Evolutionary conservation across 192 early-diverging fungal genomes (phyloP), one percentile per base, ranked within the genome.

Genomic region (Diversispora epigaea): DNA sequence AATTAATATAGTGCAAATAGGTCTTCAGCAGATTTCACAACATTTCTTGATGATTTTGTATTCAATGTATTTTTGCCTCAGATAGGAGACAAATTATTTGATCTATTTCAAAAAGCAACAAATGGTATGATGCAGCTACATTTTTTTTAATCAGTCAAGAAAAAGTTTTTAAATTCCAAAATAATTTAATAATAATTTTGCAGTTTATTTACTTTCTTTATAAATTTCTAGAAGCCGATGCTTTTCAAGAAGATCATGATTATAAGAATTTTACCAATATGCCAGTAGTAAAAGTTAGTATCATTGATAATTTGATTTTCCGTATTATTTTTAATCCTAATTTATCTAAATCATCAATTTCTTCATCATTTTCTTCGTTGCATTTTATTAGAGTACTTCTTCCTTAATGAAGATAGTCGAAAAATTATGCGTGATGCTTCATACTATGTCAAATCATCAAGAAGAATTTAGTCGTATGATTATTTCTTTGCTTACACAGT

Each of bases 11-110:
- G 82, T 41, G 77, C 73, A 50, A 68, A 78, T 56, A 67, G 62
- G 12, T 76, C 64, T n/a, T 77, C 76, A 21, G 86, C 80, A 21
- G 80, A 82, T 19, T 92, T 93, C 68, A 80, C 82, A 57, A 82
- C 70, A 17, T 93, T 92, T 81, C 68, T 93, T 54, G 86, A 93
- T 56, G 92, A 93, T 49, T 93, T 93, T 83, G 86, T 94, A 57
- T 69, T 87, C 78, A 90, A 90, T 83, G 82, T 93, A 22, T 96
- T 94, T 65, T 72, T 98, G 73, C 92, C 94, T 10, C 89, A 91
- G 65, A 90, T 94, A 64, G 93, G 96, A 74, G 87, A 93, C n/a
- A 87, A 91, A 52, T 90, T 93, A 0, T 81, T 94, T 81, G 87
- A 89, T 44, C 87, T 91, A 71, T 89, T 91, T 68, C 85, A 91